Evolutionary conservation across 2,329 filamentous ascomycete species (phyloP), one percentile per base, ranked within the genome.

Genomic region (Clarireedia sp.): DNA sequence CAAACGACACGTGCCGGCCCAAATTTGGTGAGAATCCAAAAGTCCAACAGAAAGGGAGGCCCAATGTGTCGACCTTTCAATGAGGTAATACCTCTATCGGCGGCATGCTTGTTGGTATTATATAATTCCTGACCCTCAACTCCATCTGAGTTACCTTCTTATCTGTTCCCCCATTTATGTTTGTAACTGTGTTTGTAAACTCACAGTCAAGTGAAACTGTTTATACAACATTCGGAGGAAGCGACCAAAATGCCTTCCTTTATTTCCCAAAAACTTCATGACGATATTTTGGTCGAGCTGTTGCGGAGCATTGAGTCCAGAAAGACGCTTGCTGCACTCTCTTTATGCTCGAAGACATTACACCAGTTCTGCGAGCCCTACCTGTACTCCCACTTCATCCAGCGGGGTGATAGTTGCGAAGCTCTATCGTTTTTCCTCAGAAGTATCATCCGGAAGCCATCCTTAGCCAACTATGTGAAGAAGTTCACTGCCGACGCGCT

Each of bases 321-420:
- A 5, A 40, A 53, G 21, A 53, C 48, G 5, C 49, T 56, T 2
- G 36, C 54, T 21, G 38, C 54, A 0, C 17, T 51, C 8, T 56
- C 54, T 7, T 44, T 51, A 12, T 51, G 48, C 9, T 56, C 54
- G 16, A 37, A 29, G 16, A 37, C n/a, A 17, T 29, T 56, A 1
- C 41, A 53, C 24, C 37, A 46, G 16, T 56, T 53, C 9, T n/a
- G 36, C n/a, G 21, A 46, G 5, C 49, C 54, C 6, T 56, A 56
- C 12, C 17, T 56, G 3, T 56, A 56, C 16, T 56, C 54, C 5
- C 41, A 46, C 4, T 56, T 56, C 24, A 17, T 29, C 9, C 48
- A 56, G 16, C 19, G 36, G 9, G 54, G 49, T 45, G 47, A 51
- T 17, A n/a, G 26, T n/a, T 51, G 54, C 17, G 51, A 51, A 9